Percentiles rank a stretch among this genome's conserved stretches.
phyloP scores from a whole-genome alignment of 768 basidiomycete genomes.

The Collybia sp. region DNA sequence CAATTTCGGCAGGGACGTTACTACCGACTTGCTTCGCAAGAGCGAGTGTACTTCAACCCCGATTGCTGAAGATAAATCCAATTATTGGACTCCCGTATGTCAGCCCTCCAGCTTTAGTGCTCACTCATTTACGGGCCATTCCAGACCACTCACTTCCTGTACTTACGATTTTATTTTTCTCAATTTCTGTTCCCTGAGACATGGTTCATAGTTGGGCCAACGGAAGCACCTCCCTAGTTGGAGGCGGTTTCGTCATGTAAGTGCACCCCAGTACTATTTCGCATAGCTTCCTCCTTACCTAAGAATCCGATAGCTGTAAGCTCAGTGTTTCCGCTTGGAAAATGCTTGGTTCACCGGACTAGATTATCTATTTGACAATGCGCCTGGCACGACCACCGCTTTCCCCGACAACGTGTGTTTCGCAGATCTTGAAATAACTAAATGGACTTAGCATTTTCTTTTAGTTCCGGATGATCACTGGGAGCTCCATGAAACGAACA shows the following conservation, averaged over 20 bases:
- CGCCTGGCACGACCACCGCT: constrained; percentile 39
- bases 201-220: constrained; percentile 31
- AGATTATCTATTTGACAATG: constrained; percentile 48
- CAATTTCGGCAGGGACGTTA: constrained; percentile 40
- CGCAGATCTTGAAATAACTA: not conserved
- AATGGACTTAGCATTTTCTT: too few species aligned
- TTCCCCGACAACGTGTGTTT: constrained; percentile 50
- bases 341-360: not conserved
- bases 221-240: constrained; percentile 37
- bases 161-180: too few species aligned
- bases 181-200: not conserved
- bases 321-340: too few species aligned
- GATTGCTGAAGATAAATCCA: constrained; percentile 49
- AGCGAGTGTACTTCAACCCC: constrained; percentile 51
- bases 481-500: too few species aligned
- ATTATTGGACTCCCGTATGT: constrained; percentile 49
- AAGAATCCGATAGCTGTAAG: too few species aligned
- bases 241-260: constrained; percentile 41
- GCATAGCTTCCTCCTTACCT: too few species aligned
- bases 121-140: too few species aligned
- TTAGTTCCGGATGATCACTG: too few species aligned
- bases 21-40: constrained; percentile 34
- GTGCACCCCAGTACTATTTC: constrained; percentile 10
- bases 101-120: not conserved
- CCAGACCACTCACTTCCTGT: too few species aligned